Evolutionary conservation across 768 basidiomycete species (phyloP).

Genomic region (Mycena metata): DNA sequence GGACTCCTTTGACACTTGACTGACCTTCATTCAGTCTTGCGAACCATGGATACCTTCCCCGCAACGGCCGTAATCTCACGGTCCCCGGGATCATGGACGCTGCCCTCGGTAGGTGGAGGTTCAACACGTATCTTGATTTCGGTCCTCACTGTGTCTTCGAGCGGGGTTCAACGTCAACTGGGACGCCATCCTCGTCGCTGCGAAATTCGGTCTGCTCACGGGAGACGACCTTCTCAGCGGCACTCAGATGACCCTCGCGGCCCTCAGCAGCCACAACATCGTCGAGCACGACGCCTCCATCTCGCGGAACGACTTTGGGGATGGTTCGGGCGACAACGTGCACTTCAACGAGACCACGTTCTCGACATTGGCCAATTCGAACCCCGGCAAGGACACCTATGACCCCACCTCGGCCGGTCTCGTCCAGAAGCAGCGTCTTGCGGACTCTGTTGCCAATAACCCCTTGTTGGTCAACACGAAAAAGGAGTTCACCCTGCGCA

Average conservation of each 20-base stretch:
- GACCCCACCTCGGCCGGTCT: slow-evolving; percentile 19
- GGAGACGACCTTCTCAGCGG: neutral
- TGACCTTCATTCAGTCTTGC: no score
- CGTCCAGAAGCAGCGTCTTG: slow-evolving; percentile 24
- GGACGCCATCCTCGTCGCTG: slow-evolving; percentile 4
- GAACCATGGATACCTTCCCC: no score
- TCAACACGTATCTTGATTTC: neutral
- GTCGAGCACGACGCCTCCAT: slow-evolving; percentile 34
- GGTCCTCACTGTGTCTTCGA: neutral
- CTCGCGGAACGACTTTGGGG: slow-evolving; percentile 29
- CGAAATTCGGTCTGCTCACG: slow-evolving; percentile 13
- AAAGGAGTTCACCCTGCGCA: slow-evolving; percentile 31
- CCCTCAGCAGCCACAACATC: slow-evolving; percentile 31
- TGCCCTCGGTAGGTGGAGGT: no score
- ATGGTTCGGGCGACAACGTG: slow-evolving; percentile 30
- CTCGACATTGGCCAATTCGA: slow-evolving; percentile 20
- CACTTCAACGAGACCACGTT: slow-evolving; percentile 36
- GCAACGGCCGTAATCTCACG: no score
- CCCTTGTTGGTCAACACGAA: slow-evolving; percentile 26
- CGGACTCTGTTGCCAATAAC: slow-evolving; percentile 29
- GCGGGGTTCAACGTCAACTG: slow-evolving; percentile 13
- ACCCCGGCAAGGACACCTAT: slow-evolving; percentile 32
- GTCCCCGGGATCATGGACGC: neutral
- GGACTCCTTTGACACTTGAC: no score
- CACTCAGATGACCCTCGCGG: slow-evolving; percentile 18